phyloP scores from a whole-genome alignment of 2,329 filamentous ascomycete genomes.

The Botryosphaeria agaves region DNA sequence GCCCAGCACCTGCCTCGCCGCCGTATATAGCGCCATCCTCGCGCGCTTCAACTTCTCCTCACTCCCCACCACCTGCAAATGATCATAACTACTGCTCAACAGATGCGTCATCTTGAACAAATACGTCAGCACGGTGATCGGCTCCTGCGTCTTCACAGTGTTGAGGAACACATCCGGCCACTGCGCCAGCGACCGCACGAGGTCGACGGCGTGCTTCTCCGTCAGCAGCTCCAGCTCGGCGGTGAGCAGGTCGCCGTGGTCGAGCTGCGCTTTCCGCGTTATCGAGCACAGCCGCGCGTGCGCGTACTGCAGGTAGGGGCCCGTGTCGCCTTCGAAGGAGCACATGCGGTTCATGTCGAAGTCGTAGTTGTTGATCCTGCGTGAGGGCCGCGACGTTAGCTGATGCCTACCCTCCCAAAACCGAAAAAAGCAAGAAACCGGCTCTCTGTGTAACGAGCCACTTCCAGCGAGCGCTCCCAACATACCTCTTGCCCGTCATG shows the following conservation, averaged over 20 bases:
- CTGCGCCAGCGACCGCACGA: conserved; percentile 60
- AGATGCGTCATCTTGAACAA: conserved; percentile 77
- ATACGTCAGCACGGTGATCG: conserved; percentile 50
- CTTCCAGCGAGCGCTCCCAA: conserved; percentile 2
- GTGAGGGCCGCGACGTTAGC: conserved; percentile 1
- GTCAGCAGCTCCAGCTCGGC: conserved; percentile 52
- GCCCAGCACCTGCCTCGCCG: conserved; percentile 55
- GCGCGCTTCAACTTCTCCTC: conserved; percentile 54
- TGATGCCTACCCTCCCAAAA: background rate
- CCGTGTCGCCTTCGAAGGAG: conserved; percentile 71
- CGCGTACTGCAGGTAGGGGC: conserved; percentile 71
- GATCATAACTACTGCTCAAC: conserved; percentile 65
- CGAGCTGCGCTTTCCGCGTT: conserved; percentile 37
- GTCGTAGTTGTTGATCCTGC: conserved; percentile 43
- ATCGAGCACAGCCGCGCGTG: conserved; percentile 51
- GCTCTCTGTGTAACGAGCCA: too few species aligned
- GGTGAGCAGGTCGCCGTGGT: conserved; percentile 31
- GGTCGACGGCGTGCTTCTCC: conserved; percentile 54
- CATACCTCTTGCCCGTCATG: conserved; percentile 82
- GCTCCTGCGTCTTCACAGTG: conserved; percentile 69
- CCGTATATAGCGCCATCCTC: conserved; percentile 61
- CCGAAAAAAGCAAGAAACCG: background rate
- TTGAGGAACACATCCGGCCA: conserved; percentile 77
- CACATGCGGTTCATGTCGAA: conserved; percentile 74
- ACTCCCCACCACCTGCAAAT: conserved; percentile 65